Percentiles rank a stretch among this genome's conserved stretches.
phyloP scores from a whole-genome alignment of 2,329 filamentous ascomycete genomes.

The Stemphylium beticola region DNA sequence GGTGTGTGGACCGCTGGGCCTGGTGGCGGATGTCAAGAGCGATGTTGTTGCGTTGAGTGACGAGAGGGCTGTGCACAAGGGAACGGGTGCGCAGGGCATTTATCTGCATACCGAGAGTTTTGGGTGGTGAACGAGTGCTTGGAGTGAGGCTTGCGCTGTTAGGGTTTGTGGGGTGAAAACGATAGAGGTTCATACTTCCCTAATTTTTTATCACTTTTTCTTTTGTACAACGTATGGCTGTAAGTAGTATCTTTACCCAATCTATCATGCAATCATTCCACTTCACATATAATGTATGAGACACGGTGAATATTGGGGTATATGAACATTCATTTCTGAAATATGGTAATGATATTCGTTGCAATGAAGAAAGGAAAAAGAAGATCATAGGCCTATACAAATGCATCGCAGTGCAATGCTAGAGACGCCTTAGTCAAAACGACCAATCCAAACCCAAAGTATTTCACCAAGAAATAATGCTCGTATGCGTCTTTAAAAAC shows the following conservation, averaged over 20 bases:
- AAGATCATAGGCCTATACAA: neutral
- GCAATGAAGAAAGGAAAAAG: constrained; percentile 13
- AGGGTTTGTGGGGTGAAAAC: neutral
- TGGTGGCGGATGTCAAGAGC: constrained; percentile 62
- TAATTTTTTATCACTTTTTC: neutral
- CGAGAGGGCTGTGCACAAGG: constrained; percentile 71
- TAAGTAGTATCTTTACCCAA: neutral
- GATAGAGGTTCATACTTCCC: no score
- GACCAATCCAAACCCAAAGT: constrained; percentile 2
- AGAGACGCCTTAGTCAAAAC: constrained; percentile 12
- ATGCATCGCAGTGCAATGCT: neutral
- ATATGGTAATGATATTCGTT: constrained; percentile 15
- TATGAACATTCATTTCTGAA: neutral
- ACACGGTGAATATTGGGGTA: neutral
- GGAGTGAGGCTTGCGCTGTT: neutral
- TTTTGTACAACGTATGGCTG: neutral
- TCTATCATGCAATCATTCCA: neutral
- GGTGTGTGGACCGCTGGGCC: constrained; percentile 64
- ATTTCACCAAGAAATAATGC: constrained; percentile 6
- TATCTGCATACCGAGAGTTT: constrained; percentile 66
- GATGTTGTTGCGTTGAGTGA: constrained; percentile 65
- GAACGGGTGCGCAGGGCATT: constrained; percentile 69
- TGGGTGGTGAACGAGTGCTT: constrained; percentile 13
- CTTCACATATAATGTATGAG: neutral
- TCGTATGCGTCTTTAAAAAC: constrained; percentile 2